phyloP scores from a whole-genome alignment of 176 grass and related monocot species.

The Ananas comosus region DNA sequence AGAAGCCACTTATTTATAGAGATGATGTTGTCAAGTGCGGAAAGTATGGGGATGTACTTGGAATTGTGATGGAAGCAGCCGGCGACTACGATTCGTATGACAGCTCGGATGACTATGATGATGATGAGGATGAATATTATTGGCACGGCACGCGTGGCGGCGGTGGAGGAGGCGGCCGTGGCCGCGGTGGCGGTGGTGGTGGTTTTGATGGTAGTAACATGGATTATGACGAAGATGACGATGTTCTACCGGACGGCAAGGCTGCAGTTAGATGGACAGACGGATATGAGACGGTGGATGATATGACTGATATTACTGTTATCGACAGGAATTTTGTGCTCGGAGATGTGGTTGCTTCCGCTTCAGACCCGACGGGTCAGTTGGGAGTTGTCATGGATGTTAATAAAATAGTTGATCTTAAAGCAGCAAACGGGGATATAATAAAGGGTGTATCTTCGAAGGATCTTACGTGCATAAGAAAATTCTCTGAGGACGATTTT shows the following conservation, averaged over 20 bases:
- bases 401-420: constrained; percentile 61
- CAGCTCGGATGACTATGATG: constrained; percentile 54
- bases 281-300: constrained; percentile 52
- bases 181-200: constrained; percentile 26
- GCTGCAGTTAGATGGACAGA: constrained; percentile 63
- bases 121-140: constrained; percentile 28
- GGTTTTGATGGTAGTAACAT: constrained; percentile 30
- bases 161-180: too few species aligned
- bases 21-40: constrained; percentile 75
- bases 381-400: constrained; percentile 65
- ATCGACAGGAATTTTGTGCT: constrained; percentile 72
- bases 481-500: constrained; percentile 84
- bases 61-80: constrained; percentile 72
- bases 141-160: too few species aligned
- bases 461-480: constrained; percentile 63
- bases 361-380: constrained; percentile 71
- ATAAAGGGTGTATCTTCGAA: constrained; percentile 62
- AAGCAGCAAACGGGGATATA: constrained; percentile 33
- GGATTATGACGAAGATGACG: constrained; percentile 30
- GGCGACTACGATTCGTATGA: constrained; percentile 83
- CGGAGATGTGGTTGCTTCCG: constrained; percentile 78
- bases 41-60: constrained; percentile 33
- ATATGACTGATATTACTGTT: constrained; percentile 40
- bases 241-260: constrained; percentile 66
- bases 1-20: constrained; percentile 55